Percentiles rank a stretch among this genome's conserved stretches.
phyloP scores from a whole-genome alignment of 2,329 filamentous ascomycete species.

The Septoria linicola region DNA sequence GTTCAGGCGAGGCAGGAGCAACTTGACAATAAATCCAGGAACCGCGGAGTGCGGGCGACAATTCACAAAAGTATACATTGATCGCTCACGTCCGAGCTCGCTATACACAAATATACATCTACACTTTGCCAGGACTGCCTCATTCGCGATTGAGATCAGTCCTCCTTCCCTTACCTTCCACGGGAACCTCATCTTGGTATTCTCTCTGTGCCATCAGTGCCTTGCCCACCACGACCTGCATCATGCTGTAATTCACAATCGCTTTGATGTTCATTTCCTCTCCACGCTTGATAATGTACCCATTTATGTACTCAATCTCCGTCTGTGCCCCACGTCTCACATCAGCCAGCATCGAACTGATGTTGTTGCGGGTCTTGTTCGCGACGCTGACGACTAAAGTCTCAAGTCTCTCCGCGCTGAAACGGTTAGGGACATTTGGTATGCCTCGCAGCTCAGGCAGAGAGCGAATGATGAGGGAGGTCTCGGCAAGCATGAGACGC shows the following conservation, averaged over 20 bases:
- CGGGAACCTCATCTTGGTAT: conserved; percentile 41
- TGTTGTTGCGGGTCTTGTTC: conserved; percentile 55
- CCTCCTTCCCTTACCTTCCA: conserved; percentile 18
- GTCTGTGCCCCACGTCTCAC: conserved; percentile 61
- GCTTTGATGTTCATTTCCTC: conserved; percentile 70
- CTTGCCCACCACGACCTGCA: conserved; percentile 72
- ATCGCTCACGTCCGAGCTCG: too few species aligned
- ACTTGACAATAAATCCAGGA: too few species aligned
- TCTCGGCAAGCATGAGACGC: conserved; percentile 70
- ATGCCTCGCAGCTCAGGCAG: conserved; percentile 71
- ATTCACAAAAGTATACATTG: too few species aligned
- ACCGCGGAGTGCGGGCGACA: too few species aligned
- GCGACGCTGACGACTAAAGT: conserved; percentile 58
- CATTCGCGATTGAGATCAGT: conserved; percentile 19
- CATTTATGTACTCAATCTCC: conserved; percentile 83
- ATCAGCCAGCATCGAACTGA: conserved; percentile 67
- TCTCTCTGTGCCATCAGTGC: conserved; percentile 48
- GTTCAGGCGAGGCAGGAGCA: too few species aligned
- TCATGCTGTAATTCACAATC: conserved; percentile 69
- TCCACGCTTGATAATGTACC: conserved; percentile 76
- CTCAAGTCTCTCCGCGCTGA: conserved; percentile 61
- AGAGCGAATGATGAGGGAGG: conserved; percentile 66
- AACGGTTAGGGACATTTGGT: conserved; percentile 59
- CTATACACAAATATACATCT: neutral
- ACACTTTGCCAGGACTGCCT: too few species aligned